These are phyloP conservation scores for Senna siamea DNA, from an alignment of 306 rosid genomes.

Conservation along the genomic window DNA sequence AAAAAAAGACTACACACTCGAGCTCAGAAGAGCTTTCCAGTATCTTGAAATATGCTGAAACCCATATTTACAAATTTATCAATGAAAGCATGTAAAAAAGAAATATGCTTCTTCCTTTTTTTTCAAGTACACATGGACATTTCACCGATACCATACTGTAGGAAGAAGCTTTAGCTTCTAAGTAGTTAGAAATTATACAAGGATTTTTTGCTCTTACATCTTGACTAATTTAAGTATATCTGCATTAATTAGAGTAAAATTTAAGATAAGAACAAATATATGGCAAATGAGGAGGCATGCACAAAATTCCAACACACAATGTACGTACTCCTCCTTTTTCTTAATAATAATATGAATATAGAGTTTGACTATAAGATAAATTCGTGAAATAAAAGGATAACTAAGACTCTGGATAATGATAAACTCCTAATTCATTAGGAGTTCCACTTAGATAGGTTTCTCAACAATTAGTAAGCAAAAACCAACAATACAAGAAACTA, in stretches of 20 bases:
- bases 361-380: too few species aligned
- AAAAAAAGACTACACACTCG: background rate
- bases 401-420: too few species aligned
- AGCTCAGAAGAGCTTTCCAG: background rate
- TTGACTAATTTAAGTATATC: background rate
- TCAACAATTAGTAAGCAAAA: background rate
- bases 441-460: too few species aligned
- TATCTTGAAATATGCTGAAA: background rate
- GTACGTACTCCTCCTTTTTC: too few species aligned
- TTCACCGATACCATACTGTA: background rate
- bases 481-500: background rate
- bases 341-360: too few species aligned
- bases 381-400: too few species aligned
- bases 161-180: constrained; percentile 5
- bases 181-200: too few species aligned
- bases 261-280: too few species aligned
- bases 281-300: too few species aligned
- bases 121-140: background rate
- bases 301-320: too few species aligned
- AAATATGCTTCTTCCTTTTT: background rate
- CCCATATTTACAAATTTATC: background rate
- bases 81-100: background rate
- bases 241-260: background rate
- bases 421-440: too few species aligned
- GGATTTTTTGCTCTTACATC: background rate